Evolutionary conservation across 495 filamentous ascomycete genomes (phyloP).

Genomic region (Aspergillus asperescens): DNA sequence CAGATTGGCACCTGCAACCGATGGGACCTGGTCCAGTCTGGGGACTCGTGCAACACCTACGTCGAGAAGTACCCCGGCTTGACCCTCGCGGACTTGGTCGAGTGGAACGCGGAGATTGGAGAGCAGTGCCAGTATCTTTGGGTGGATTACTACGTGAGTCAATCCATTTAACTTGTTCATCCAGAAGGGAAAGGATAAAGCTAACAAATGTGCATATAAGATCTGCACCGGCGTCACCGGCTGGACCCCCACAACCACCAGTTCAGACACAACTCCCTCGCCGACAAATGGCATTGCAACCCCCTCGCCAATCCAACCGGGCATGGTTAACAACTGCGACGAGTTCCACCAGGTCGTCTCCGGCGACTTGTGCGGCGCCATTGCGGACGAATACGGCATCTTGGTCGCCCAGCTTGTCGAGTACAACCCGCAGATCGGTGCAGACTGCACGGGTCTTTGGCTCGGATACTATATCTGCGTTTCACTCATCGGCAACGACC

Average conservation of each 20-base stretch:
- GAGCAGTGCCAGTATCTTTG: conserved; percentile 1
- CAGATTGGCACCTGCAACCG: conserved; percentile 2
- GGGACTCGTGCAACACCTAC: neutral
- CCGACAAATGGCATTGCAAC: neutral
- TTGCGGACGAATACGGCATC: neutral
- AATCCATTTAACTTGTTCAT: neutral
- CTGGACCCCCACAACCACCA: neutral
- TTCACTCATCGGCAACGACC: neutral
- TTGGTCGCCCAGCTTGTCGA: neutral
- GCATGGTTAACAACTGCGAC: conserved; percentile 2
- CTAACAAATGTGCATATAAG: neutral
- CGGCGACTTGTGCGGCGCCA: conserved; percentile 1
- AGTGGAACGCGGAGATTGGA: conserved; percentile 2
- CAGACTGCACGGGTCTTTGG: neutral
- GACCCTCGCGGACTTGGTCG: neutral
- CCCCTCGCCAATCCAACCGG: neutral
- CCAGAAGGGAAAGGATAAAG: neutral
- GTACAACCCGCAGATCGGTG: neutral
- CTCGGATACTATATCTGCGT: conserved; percentile 15
- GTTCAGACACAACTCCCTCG: neutral
- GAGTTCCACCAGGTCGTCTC: conserved; percentile 2
- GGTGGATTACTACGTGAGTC: conserved; percentile 1
- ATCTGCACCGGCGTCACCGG: conserved; percentile 1
- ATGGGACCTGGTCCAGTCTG: conserved; percentile 2
- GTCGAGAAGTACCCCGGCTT: neutral